Base-by-base conservation (phyloP, 768 basidiomycete genomes). In the Cystobasidium onofrii region DNA sequence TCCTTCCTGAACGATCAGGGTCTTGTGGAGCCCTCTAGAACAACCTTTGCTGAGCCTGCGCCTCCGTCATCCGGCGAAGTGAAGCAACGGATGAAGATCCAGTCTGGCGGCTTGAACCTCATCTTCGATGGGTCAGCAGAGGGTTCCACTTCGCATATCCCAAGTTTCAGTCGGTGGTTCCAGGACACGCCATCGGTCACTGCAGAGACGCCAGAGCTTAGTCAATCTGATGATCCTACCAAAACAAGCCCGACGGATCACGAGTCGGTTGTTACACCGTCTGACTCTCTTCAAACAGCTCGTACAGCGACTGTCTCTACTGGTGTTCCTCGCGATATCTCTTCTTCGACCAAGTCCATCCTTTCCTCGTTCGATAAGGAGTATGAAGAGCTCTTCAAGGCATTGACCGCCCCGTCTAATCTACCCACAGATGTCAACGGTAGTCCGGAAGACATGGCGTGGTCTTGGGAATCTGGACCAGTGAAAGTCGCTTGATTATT, bases 161-260 rank as follows among this genome's bases (percentile, higher is more conserved):
- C 63, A 7, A 46, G 1, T 34, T 6, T 20, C 18, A 18, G 27
- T 39, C 63, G 63, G 17, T 64, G 63, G 63, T 64, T 36, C 63
- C 25, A 25, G 36, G 63, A 64, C 20, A 64, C 63, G 3, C 63
- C 63, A 2, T 64, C 63, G 25, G 34, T 64, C 7, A 57, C 44
- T 18, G 69, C 69, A 3, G 69, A 71, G 39, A 71, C 69, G 9
- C 69, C 69, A 7, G 69, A 71, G 29, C 55, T 71, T 18, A 50
- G 65, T 25, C 55, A 33, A 15, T 25, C 25, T 6, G 69, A 71
- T 17, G 69, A 71, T 60, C 69, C 69, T 13, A 55, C 25, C 23
- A 55, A 44, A 39, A 71, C 69, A 1, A 71, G 69, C 39, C 69
- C 69, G 10, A 10, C 69, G n/a, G 69, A 71, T 44, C 29, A 57